Conservation (phyloP, 1,139 yeast species). For the Candida frijolesensis region DNA sequence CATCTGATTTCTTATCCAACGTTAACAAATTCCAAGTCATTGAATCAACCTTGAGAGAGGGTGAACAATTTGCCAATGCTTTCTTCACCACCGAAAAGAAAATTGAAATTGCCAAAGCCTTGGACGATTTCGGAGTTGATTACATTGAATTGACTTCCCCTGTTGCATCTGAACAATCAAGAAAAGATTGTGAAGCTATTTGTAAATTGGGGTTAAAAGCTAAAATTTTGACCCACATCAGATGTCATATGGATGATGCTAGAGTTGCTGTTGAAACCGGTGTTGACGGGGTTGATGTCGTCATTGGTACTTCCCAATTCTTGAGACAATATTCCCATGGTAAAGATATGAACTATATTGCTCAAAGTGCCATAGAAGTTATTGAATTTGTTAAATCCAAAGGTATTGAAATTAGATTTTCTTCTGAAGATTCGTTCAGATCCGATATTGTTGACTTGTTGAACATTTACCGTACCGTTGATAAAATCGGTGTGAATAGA, state of each 20-base stretch:
- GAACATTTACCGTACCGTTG: slow-evolving; percentile 95
- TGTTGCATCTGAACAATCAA: slow-evolving; percentile 93
- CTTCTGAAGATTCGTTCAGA: slow-evolving; percentile 97
- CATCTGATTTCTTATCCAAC: slow-evolving; percentile 88
- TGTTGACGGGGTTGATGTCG: slow-evolving; percentile 98
- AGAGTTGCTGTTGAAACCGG: slow-evolving; percentile 96
- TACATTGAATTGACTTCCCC: slow-evolving; percentile 97
- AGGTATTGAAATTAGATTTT: slow-evolving; percentile 95
- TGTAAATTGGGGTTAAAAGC: slow-evolving; percentile 96
- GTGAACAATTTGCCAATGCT: slow-evolving; percentile 98
- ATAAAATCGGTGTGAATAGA: slow-evolving; percentile 96
- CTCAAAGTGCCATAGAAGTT: slow-evolving; percentile 94
- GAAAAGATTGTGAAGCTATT: slow-evolving; percentile 94
- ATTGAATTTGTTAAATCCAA: slow-evolving; percentile 96
- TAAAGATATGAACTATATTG: slow-evolving; percentile 98
- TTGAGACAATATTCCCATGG: slow-evolving; percentile 95
- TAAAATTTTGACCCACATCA: slow-evolving; percentile 86
- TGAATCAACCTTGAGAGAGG: slow-evolving; percentile 96
- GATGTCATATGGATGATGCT: slow-evolving; percentile 99
- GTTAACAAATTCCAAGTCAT: slow-evolving; percentile 88
- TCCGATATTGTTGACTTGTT: slow-evolving; percentile 93
- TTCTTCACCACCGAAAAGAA: slow-evolving; percentile 93
- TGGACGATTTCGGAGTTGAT: slow-evolving; percentile 97
- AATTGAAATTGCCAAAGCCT: slow-evolving; percentile 95
- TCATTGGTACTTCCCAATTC: slow-evolving; percentile 96